phyloP scores from a whole-genome alignment of 2,329 filamentous ascomycete genomes.

The Penicillium sp. region DNA sequence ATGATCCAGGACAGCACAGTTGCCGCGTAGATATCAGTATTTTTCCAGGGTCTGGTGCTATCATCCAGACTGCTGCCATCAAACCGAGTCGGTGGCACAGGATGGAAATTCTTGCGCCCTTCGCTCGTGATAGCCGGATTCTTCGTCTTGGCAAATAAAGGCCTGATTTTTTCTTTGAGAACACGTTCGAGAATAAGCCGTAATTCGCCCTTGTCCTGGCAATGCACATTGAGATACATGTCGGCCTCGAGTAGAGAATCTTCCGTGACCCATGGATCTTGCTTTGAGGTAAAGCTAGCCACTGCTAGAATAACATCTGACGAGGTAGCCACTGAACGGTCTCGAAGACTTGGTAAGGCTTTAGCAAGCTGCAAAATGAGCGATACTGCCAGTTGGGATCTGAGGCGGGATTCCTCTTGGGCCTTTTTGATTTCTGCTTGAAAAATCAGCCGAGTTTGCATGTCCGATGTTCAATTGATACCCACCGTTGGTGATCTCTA shows the following conservation, averaged over 20 bases:
- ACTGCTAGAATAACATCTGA: conserved; percentile 30
- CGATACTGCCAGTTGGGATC: conserved; percentile 29
- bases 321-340: conserved; percentile 19
- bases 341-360: conserved; percentile 9
- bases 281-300: conserved; percentile 30
- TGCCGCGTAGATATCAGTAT: conserved; percentile 32
- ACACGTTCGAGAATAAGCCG: conserved; percentile 22
- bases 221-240: conserved; percentile 3
- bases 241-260: conserved; percentile 13
- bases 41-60: conserved; percentile 40
- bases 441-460: not conserved
- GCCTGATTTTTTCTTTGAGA: conserved; percentile 34
- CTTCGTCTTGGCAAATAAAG: conserved; percentile 41
- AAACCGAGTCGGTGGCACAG: conserved; percentile 35
- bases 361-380: conserved; percentile 20
- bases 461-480: too few species aligned
- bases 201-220: not conserved
- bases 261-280: conserved; percentile 36
- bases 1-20: conserved; percentile 37
- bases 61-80: conserved; percentile 35
- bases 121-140: conserved; percentile 42
- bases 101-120: conserved; percentile 44
- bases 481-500: conserved; percentile 16
- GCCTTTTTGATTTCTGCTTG: conserved; percentile 16
- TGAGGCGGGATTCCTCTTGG: conserved; percentile 25